Evolutionary conservation across 2,329 filamentous ascomycete species (phyloP).

Genomic region (Fusarium xylarioides): DNA sequence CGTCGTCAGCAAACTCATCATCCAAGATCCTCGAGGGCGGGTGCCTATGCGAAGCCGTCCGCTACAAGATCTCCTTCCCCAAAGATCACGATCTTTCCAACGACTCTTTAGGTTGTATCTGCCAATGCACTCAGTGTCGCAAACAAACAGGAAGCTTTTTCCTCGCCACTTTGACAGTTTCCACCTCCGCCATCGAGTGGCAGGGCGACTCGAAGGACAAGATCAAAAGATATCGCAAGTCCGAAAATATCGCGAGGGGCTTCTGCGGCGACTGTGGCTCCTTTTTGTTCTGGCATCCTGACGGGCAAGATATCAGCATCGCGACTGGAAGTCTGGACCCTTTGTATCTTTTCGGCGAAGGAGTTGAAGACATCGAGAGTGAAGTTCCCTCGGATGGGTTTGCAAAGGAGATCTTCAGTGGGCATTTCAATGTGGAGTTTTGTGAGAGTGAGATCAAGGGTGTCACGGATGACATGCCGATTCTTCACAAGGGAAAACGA

Average conservation of each 20-base stretch:
- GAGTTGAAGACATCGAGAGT: background rate
- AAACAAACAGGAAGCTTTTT: constrained; percentile 19
- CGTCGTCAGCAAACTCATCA: background rate
- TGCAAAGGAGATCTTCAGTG: background rate
- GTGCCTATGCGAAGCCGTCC: constrained; percentile 1
- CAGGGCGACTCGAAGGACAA: background rate
- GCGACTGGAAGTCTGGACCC: constrained; percentile 9
- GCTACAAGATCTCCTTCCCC: background rate
- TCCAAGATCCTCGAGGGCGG: background rate
- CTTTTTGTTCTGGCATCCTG: constrained; percentile 10
- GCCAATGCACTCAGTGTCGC: constrained; percentile 15
- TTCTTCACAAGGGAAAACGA: constrained; percentile 1
- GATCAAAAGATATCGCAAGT: background rate
- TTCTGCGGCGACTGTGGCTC: constrained; percentile 8
- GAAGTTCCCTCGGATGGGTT: background rate
- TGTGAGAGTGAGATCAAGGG: constrained; percentile 16
- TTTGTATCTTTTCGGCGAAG: background rate
- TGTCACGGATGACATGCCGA: constrained; percentile 9
- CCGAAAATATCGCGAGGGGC: background rate
- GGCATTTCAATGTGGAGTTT: background rate
- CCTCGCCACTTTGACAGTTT: background rate
- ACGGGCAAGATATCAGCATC: background rate
- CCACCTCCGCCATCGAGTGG: background rate
- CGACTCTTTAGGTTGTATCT: background rate
- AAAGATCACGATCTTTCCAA: background rate